Evolutionary conservation across 2,329 filamentous ascomycete genomes (phyloP), one percentile per base, ranked within the genome.

Genomic region (Alternaria sp.): DNA sequence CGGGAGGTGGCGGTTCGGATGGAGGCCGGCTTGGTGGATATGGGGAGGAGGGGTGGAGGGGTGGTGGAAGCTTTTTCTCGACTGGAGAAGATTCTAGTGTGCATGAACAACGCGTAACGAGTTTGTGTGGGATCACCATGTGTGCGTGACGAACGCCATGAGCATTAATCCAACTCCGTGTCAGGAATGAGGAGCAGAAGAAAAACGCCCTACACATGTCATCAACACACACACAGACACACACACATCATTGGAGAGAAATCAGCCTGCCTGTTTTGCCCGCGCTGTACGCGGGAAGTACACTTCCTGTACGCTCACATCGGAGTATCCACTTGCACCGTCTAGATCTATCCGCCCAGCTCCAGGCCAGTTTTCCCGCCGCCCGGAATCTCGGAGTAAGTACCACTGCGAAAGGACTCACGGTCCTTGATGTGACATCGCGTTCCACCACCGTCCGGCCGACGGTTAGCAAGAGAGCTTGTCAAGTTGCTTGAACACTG

Each of bases 381-480:
- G 32, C 32, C 32, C 44, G 44, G 44, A 48, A 34, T 48, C 8
- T 48, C 44, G 44, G 44, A 16, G 20, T 8, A 34, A 34, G 28
- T 48, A 12, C 44, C 28, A 20, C 44, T 34, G 18, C 28, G 44
- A 20, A 12, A 12, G 14, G 7, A 20, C 44, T 22, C 44, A 34
- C 44, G 44, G 44, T 20, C 44, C 44, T 22, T 48, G n/a, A 34
- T 9, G 44, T 48, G 44, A 48, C 44, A 48, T 48, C 36, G 34
- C 28, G 32, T 38, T 18, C 36, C 36, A 38, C 28, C 28, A 30
- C 28, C 28, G 28, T 30, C 9, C 9, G 28, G 28, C 28, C 28
- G 11, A 30, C 28, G 11, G 28, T 30, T 30, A 22, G 20, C 20
- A 16, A 14, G 12, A 36, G 32, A 36, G 32, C 32, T 36, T 36